Percentiles rank a stretch among this genome's conserved stretches.
phyloP scores from a whole-genome alignment of 768 basidiomycete genomes.

The Polyporus arcularius region DNA sequence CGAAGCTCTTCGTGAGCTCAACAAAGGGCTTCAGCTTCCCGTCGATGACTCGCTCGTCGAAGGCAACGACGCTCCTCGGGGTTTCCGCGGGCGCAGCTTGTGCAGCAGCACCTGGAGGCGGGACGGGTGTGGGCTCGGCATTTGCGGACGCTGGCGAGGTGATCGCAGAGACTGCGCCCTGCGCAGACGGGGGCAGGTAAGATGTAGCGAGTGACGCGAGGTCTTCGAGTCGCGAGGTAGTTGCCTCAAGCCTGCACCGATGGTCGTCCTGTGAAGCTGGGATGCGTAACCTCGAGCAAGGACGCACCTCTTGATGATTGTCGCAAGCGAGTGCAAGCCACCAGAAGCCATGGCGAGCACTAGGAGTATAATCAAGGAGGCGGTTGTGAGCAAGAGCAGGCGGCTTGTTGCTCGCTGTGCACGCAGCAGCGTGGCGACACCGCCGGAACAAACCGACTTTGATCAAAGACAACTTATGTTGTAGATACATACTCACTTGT shows the following conservation, averaged over 20 bases:
- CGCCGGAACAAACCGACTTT: slow-evolving; percentile 16
- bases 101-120: slow-evolving; percentile 37
- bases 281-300: not conserved
- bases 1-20: slow-evolving; percentile 69
- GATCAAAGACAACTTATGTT: not conserved
- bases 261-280: not conserved
- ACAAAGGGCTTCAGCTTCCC: slow-evolving; percentile 75
- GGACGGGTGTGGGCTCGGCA: slow-evolving; percentile 24
- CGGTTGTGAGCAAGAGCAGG: not conserved
- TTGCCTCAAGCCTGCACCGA: slow-evolving; percentile 78
- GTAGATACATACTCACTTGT: no score
- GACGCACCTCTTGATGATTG: slow-evolving; percentile 76
- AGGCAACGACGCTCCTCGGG: slow-evolving; percentile 69
- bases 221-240: slow-evolving; percentile 93
- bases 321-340: slow-evolving; percentile 74
- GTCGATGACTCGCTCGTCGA: slow-evolving; percentile 71
- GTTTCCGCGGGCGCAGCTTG: slow-evolving; percentile 35
- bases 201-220: slow-evolving; percentile 53
- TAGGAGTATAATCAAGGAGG: slow-evolving; percentile 1
- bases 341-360: slow-evolving; percentile 24
- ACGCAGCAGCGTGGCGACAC: slow-evolving; percentile 6
- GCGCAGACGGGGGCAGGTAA: slow-evolving; percentile 25
- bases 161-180: slow-evolving; percentile 20
- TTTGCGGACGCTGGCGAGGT: slow-evolving; percentile 19
- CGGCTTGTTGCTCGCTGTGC: not conserved